Base-by-base conservation (phyloP, 1,284 basidiomycete genomes). In the Cryptococcus floricola region DNA sequence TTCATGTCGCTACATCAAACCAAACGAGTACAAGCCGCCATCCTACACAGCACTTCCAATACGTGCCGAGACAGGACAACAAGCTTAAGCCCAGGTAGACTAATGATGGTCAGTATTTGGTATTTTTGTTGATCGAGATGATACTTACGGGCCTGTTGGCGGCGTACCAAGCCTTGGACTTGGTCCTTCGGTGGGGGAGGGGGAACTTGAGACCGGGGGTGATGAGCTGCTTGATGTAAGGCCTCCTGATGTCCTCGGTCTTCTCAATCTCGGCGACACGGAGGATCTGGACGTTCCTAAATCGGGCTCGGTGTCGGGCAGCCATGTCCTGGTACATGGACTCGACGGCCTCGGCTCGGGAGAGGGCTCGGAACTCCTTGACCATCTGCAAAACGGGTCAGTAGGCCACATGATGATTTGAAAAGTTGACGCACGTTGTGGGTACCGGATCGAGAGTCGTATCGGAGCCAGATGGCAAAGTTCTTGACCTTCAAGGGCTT, bases 281-380 rank as follows among this genome's bases (percentile, higher is more conserved):
- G 67, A 78, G 73, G 70, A 78, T 78, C 69, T 78, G 70, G 80
- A 98, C 95, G 54, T 91, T 97, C 80, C 95, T 86, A 87, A 98
- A 98, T 76, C 96, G 91, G 67, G 95, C 95, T 82, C 95, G 92
- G 81, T 98, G 96, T 69, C 94, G 86, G 64, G 95, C 93, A 73
- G 96, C 92, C 95, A 98, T 98, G 82, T 98, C 95, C 82, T 98
- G 95, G 86, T 98, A 98, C 79, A 98, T 82, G 69, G 87, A 83
- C 84, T 91, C 93, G 76, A 98, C 96, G 62, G 96, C 95, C 78
- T 92, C 94, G 60, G 91, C 88, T 67, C 96, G 88, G 69, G 84
- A 85, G 67, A 98, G 86, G 69, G 96, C 95, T 75, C 94, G 91
- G 89, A 91, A 98, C 83, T 98, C 95, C 79, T 84, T 83, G 81